Base-by-base conservation (phyloP, 2,329 filamentous ascomycete genomes). In the Trichophyton simii region DNA sequence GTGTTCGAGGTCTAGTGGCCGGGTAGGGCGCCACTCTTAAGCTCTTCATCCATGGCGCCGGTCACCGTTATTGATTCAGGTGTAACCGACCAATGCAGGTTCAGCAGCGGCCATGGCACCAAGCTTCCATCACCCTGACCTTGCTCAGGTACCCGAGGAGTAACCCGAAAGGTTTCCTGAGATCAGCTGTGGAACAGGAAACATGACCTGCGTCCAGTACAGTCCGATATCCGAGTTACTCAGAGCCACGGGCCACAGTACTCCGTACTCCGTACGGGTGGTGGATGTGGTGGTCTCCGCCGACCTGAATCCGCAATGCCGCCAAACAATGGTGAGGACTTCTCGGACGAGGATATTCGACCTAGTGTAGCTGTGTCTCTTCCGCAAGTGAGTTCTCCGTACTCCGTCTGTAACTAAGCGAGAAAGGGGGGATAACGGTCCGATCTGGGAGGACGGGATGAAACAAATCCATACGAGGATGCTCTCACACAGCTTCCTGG, bases 381-480 rank as follows among this genome's bases (percentile, higher is more conserved):
- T 7, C 20, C 9, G 11, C 11, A 52, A 25, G 46, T 31, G 31
- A 25, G 46, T 31, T 3, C 46, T 52, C 46, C 25, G 18, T 50
- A 20, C 25, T 28, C 25, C 3, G 25, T 31, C 28, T 52, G 25
- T 52, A 52, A 13, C 34, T 48, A 48, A 48, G 44, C 44, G 44
- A 48, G 44, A 48, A 48, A 13, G 46, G 20, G 46, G 25, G 46
- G 28, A 52, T 25, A 28, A 52, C 22, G 46, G 20, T 52, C 46
- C 20, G 46, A 28, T 52, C 22, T 52, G 46, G 15, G 46, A 52
- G 22, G 46, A 20, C 18, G 18, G 25, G 46, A 25, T 52, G 46
- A 52, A 52, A 52, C 46, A 22, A 52, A 48, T 48, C 46, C 46
- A 52, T 52, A 52, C 46, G 46, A 52, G 46, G 22, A 52, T 44